A percentile compares a stretch with the other conserved stretches of the same genome.
phyloP scores from a whole-genome alignment of 768 basidiomycete species.

The Pisolithus orientalis region DNA sequence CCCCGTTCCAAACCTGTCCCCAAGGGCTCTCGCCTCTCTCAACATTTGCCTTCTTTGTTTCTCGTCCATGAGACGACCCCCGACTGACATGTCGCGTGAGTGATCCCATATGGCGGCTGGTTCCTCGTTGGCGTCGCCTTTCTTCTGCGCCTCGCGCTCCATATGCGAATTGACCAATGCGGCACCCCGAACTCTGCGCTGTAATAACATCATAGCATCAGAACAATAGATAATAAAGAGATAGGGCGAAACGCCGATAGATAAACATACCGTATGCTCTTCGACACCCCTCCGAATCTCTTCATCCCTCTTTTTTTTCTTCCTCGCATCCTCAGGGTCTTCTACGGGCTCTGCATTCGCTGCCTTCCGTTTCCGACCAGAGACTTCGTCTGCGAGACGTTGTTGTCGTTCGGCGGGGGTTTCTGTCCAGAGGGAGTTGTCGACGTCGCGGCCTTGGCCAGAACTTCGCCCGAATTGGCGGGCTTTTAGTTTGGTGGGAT shows the following conservation, averaged over 20 bases:
- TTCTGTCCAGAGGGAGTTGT: slow-evolving; percentile 89
- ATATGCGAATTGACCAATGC: slow-evolving; percentile 52
- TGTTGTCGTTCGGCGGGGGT: slow-evolving; percentile 91
- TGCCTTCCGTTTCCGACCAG: slow-evolving; percentile 81
- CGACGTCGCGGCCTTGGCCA: slow-evolving; percentile 36
- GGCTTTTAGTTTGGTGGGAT: slow-evolving; percentile 76
- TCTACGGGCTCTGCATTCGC: slow-evolving; percentile 43
- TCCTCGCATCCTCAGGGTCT: slow-evolving; percentile 33
- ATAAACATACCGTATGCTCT: slow-evolving; percentile 61
- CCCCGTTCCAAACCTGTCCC: slow-evolving; percentile 77
- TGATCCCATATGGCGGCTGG: slow-evolving; percentile 85
- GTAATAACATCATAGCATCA: background rate
- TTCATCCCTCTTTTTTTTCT: slow-evolving; percentile 58
- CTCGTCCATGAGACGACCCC: slow-evolving; percentile 88
- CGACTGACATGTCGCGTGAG: slow-evolving; percentile 80
- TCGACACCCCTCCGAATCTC: slow-evolving; percentile 70
- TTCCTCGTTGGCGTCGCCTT: slow-evolving; percentile 42
- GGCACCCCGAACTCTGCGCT: slow-evolving; percentile 46
- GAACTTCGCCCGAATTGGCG: slow-evolving; percentile 71
- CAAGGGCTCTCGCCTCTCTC: slow-evolving; percentile 73
- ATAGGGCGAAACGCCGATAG: background rate
- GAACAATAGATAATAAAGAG: background rate
- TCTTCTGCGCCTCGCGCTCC: slow-evolving; percentile 30
- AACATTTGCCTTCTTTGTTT: slow-evolving; percentile 70
- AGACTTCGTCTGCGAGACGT: slow-evolving; percentile 87